Conservation (phyloP, 1,139 yeast species). For the Sugiyamaella castrensis region DNA sequence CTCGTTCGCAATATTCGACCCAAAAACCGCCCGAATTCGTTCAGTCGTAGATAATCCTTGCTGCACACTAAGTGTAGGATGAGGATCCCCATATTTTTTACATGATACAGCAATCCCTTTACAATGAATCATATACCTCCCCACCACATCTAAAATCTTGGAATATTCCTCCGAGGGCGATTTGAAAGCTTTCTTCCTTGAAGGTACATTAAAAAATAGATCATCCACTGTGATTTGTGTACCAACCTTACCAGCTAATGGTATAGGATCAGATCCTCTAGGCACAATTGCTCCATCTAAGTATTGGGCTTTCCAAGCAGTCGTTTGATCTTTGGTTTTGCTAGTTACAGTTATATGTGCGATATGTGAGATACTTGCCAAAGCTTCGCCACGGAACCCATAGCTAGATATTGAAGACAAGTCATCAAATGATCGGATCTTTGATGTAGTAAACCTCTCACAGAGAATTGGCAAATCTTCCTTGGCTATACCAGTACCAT, state of each 20-base stretch:
- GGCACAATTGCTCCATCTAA: constrained; percentile 55
- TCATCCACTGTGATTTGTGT: constrained; percentile 86
- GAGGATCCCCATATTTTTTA: constrained; percentile 64
- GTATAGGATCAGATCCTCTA: constrained; percentile 50
- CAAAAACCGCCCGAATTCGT: constrained; percentile 70
- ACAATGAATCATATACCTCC: constrained; percentile 78
- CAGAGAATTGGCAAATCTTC: constrained; percentile 60
- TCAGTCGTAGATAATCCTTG: constrained; percentile 43
- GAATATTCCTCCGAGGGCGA: constrained; percentile 67
- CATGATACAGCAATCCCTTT: constrained; percentile 70
- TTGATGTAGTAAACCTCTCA: constrained; percentile 71
- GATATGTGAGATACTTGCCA: constrained; percentile 65
- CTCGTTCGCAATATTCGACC: constrained; percentile 65
- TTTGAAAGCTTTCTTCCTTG: constrained; percentile 61
- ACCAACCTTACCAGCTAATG: constrained; percentile 85
- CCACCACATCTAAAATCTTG: constrained; percentile 76
- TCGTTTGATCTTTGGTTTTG: constrained; percentile 54
- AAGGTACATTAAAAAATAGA: constrained; percentile 82
- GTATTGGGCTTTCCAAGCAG: constrained; percentile 67
- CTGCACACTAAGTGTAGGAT: constrained; percentile 28
- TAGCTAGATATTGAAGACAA: constrained; percentile 51
- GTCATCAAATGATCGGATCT: constrained; percentile 52
- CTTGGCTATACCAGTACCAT: constrained; percentile 67
- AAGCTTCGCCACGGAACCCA: constrained; percentile 83
- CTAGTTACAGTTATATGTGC: constrained; percentile 71